Evolutionary conservation across 192 early-diverging fungal genomes (phyloP).

Genomic region (Rhizophagus prolifer): DNA sequence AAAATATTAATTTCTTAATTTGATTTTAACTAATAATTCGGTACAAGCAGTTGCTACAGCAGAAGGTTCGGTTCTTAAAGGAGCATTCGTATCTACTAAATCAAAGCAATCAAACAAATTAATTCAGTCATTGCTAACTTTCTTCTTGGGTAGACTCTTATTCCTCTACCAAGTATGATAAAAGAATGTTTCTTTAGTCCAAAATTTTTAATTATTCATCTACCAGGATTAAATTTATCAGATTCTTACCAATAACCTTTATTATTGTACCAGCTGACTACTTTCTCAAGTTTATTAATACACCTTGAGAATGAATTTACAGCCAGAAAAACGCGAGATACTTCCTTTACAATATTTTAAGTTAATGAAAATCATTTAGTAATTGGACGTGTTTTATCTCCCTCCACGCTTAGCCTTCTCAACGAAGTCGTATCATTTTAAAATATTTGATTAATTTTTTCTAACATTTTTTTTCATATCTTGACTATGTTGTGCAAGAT

Average conservation of each 20-base stretch:
- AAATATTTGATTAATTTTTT: slow-evolving; percentile 3
- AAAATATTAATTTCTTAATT: no score
- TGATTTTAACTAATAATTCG: no score
- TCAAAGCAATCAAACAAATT: not conserved
- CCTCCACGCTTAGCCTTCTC: no score
- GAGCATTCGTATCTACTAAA: not conserved
- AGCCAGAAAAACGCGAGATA: not conserved
- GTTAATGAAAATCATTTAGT: not conserved
- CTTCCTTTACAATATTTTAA: slow-evolving; percentile 16
- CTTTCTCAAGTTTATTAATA: not conserved
- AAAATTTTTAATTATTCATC: not conserved
- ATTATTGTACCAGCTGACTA: not conserved
- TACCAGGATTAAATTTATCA: not conserved
- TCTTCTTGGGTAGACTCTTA: not conserved
- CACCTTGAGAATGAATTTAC: not conserved
- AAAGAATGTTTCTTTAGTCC: not conserved
- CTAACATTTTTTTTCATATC: not conserved
- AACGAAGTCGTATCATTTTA: no score
- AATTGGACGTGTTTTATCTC: not conserved
- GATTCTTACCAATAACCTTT: not conserved
- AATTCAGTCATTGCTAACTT: slow-evolving; percentile 15
- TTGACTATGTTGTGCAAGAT: no score
- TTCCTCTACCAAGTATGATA: slow-evolving; percentile 5
- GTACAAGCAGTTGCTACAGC: no score
- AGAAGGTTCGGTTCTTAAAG: no score